Evolutionary conservation across 805 yeast genomes (phyloP).

Genomic region (Myxozyma neglecta): DNA sequence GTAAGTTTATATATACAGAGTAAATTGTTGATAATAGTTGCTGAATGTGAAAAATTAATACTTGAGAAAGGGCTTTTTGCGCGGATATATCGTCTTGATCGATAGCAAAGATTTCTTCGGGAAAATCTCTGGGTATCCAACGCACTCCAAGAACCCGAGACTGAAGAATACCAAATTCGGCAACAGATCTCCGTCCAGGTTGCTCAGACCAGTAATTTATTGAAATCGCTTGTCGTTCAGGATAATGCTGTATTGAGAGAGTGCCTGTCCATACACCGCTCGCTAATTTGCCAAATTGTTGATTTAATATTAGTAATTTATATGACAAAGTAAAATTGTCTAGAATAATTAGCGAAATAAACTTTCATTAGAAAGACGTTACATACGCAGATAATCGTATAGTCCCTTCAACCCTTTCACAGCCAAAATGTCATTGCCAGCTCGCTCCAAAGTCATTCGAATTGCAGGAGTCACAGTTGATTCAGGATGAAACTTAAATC

Average conservation of each 20-base stretch:
- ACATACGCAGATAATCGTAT: slow-evolving; percentile 45
- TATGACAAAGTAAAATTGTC: slow-evolving; percentile 30
- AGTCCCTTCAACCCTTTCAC: slow-evolving; percentile 52
- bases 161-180: slow-evolving; percentile 57
- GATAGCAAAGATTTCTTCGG: slow-evolving; percentile 16
- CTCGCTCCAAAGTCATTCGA: slow-evolving; percentile 51
- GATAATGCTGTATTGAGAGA: slow-evolving; percentile 57
- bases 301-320: slow-evolving; percentile 50
- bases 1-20: slow-evolving; percentile 7
- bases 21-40: slow-evolving; percentile 20
- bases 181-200: slow-evolving; percentile 48
- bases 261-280: slow-evolving; percentile 59
- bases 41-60: slow-evolving; percentile 25
- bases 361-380: too few relatives aligned
- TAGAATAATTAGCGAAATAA: neutral
- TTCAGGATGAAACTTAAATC: slow-evolving; percentile 53
- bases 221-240: slow-evolving; percentile 54
- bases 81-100: slow-evolving; percentile 27
- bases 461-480: slow-evolving; percentile 35
- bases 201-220: slow-evolving; percentile 62
- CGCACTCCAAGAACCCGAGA: slow-evolving; percentile 27
- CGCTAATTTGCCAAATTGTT: slow-evolving; percentile 55
- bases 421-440: slow-evolving; percentile 55
- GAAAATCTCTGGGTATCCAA: slow-evolving; percentile 21
- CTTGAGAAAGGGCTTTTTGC: slow-evolving; percentile 20